Conservation (phyloP, 75 land plant species). For the Gnetum montanum region DNA sequence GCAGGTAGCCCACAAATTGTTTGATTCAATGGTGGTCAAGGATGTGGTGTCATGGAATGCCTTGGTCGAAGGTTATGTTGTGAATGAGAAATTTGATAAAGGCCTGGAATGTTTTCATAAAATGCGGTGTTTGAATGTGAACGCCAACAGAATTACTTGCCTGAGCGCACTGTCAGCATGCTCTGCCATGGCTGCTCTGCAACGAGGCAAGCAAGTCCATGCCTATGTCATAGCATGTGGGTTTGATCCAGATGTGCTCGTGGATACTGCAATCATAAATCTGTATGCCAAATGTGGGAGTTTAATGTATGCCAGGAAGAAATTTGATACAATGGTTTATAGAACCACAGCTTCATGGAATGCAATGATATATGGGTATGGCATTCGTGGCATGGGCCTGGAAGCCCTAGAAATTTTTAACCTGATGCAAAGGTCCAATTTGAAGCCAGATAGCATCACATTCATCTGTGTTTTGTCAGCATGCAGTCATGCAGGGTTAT, state of each 20-base stretch:
- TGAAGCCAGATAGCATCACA: no score
- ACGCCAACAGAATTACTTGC: conserved; percentile 15
- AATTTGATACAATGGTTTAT: no score
- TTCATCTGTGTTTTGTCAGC: no score
- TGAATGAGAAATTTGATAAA: conserved; percentile 13
- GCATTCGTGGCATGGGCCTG: no score
- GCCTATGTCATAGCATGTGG: background rate
- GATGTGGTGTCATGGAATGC: conserved; percentile 33
- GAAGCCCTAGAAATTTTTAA: no score
- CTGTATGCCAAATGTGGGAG: conserved; percentile 10
- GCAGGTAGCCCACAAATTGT: conserved; percentile 17
- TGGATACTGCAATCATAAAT: conserved; percentile 10
- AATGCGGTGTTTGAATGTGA: conserved; percentile 12
- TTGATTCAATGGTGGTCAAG: conserved; percentile 2
- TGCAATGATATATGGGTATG: no score
- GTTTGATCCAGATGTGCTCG: conserved; percentile 5
- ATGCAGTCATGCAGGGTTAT: no score
- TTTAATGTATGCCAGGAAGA: conserved; percentile 4
- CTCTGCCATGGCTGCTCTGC: background rate
- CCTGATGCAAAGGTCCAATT: no score
- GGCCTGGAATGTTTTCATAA: conserved; percentile 13
- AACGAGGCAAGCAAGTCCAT: conserved; percentile 6
- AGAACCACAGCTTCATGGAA: no score
- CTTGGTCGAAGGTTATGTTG: conserved; percentile 21
- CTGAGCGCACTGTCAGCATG: conserved; percentile 15